These are phyloP conservation scores for Ilex aquifolium DNA, from an alignment of 257 asterid genomes.

Conservation along the genomic window DNA sequence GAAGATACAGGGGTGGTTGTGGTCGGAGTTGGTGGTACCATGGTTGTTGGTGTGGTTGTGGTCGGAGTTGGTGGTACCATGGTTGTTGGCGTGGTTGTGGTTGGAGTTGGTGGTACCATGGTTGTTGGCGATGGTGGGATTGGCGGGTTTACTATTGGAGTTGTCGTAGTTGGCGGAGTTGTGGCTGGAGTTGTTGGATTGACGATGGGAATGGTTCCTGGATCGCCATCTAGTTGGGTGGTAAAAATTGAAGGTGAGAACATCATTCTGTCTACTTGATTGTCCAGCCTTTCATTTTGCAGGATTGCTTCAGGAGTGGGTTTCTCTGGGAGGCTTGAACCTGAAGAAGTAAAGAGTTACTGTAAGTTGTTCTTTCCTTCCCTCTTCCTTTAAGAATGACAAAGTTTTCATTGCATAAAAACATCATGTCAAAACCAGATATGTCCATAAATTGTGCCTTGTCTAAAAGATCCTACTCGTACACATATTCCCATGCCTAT, in stretches of 20 bases:
- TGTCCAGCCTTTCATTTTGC: slow-evolving; percentile 29
- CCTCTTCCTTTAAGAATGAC: background rate
- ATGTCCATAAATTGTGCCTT: background rate
- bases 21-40: background rate
- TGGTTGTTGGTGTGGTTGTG: background rate
- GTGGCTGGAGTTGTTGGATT: slow-evolving; percentile 65
- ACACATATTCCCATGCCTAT: background rate
- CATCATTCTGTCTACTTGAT: slow-evolving; percentile 30
- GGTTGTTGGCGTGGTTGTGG: slow-evolving; percentile 2
- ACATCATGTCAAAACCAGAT: background rate
- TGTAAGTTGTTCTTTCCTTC: slow-evolving; percentile 10
- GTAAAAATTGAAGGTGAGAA: slow-evolving; percentile 34
- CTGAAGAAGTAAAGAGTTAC: slow-evolving; percentile 33
- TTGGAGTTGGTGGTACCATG: background rate
- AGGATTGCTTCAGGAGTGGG: slow-evolving; percentile 30
- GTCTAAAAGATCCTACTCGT: background rate
- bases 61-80: background rate
- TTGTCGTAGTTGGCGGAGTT: slow-evolving; percentile 15
- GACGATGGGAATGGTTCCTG: slow-evolving; percentile 44
- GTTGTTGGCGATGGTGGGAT: slow-evolving; percentile 22
- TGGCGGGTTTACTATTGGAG: slow-evolving; percentile 23
- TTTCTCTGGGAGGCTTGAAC: slow-evolving; percentile 31
- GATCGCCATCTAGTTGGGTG: slow-evolving; percentile 22
- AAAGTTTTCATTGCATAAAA: background rate
- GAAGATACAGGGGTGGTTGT: slow-evolving; percentile 32